Evolutionary conservation across 2,329 filamentous ascomycete genomes (phyloP), one percentile per base, ranked within the genome.

Genomic region (Colletotrichum sansevieriae): DNA sequence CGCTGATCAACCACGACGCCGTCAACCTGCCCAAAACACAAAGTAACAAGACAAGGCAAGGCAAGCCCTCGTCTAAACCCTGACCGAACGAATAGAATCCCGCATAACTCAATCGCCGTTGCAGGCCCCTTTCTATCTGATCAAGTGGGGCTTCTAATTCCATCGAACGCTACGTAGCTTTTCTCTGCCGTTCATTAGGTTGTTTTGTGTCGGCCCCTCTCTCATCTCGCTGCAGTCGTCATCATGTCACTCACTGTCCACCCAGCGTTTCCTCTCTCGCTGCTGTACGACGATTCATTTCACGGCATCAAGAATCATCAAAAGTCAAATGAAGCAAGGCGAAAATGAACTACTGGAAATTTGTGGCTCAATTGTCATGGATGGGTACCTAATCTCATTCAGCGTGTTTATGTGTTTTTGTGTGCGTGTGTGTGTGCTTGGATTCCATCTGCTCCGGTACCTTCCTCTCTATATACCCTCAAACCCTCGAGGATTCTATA

Each of bases 91-190:
- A 64, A 33, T 37, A 25, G 15, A 43, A 18, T 41, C 41, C 56
- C 56, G 56, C 56, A 58, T 43, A 65, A 62, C 63, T 65, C 47
- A 65, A 65, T 65, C 56, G 47, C 25, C 37, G 56, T 60, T 65
- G 55, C 63, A 51, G 29, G 56, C 29, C 63, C 29, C 63, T 20
- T 44, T 62, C 25, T 59, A 59, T 58, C 56, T 66, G 22, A 46
- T 63, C 33, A 35, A 18, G 51, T 51, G 51, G 41, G 57, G 51
- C 49, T 15, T 6, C 29, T 29, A 29, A 29, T 29, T 43, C 22
- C 57, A 49, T 46, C n/a, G 20, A 62, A 62, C 29, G 29, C 56
- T 62, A 65, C 57, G 55, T 65, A 65, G 11, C 47, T 62, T 62
- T 29, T 2, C 7, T 29, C 29, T 29, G 29, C 29, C 22, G 3